Evolutionary conservation across 352 stramenopile genomes (phyloP), one percentile per base, ranked within the genome.

Genomic region (Peronospora farinosa): DNA sequence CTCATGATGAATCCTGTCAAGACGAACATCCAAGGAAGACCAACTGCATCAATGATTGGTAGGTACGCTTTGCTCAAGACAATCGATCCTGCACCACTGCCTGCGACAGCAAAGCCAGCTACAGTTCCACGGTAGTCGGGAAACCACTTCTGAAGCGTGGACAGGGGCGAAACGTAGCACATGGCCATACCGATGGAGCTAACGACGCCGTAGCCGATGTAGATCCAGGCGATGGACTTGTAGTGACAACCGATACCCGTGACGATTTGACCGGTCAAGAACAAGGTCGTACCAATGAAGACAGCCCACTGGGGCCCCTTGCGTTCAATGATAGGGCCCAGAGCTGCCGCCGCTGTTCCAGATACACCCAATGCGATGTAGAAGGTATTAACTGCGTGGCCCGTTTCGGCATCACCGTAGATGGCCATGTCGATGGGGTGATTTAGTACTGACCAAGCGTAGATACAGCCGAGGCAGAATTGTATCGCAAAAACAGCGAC

Each of bases 361-460:
- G 82, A 78, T 9, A 84, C 57, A 25, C 74, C 74, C 33, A 83
- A 72, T 30, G 74, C 67, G 40, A 76, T 84, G 69, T 85, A 88
- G 51, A 88, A 86, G 5, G 37, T 42, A 87, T 84, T 1, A 57
- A 59, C 46, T 78, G 56, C 33, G 54, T 63, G 47, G 71, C 69
- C 73, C 19, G 72, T 72, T 27, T 57, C 74, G 31, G 43, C 44
- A 54, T 84, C 49, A 31, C 65, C 40, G 53, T 75, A 86, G 35
- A 86, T 54, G 39, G 67, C 51, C 40, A 43, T 43, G 50, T 87
- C 72, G 27, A 89, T 83, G 37, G 74, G 74, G 40, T 68, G 67
- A 62, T 89, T 89, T 44, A 87, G 79, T 35, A 86, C 73, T 17
- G 73, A 86, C 76, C 76, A 89, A 25, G 74, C 70, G 63, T 89